A percentile compares a stretch with the other conserved stretches of the same genome.
phyloP scores from a whole-genome alignment of 768 basidiomycete species.

The Rhodocollybia butyracea region DNA sequence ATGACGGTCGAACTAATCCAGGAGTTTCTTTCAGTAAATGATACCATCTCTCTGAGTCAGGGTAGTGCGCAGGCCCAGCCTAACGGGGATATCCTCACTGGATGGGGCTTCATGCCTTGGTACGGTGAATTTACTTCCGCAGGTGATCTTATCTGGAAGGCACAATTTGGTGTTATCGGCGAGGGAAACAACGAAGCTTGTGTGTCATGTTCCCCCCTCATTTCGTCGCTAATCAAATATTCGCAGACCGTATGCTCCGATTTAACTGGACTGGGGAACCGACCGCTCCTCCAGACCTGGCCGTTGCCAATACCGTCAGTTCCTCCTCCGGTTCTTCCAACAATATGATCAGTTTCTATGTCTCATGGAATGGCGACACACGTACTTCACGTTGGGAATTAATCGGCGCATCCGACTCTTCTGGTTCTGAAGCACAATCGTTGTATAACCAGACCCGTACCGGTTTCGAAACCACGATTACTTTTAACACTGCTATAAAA shows the following conservation, averaged over 20 bases:
- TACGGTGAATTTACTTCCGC: not conserved
- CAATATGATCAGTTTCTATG: conserved; percentile 8
- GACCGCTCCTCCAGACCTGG: conserved; percentile 9
- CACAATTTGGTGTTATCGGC: conserved; percentile 4
- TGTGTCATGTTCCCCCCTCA: not conserved
- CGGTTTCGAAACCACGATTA: conserved; percentile 17
- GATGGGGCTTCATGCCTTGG: conserved; percentile 7
- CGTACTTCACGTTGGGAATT: conserved; percentile 11
- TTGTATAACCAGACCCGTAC: conserved; percentile 2
- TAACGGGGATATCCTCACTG: conserved; percentile 2
- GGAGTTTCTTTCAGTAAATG: not conserved
- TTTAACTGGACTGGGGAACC: conserved; percentile 13
- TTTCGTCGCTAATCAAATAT: not conserved
- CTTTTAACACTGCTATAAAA: not conserved
- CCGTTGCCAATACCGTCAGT: too few relatives aligned
- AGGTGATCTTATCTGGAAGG: conserved; percentile 3
- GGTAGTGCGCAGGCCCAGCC: conserved; percentile 6
- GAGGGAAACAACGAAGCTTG: conserved; percentile 2
- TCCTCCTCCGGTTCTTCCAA: too few relatives aligned
- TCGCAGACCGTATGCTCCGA: not conserved
- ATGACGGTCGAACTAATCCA: conserved; percentile 1
- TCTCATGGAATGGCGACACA: conserved; percentile 19
- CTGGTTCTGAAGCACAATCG: not conserved
- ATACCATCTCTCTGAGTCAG: not conserved
- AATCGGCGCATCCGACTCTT: conserved; percentile 5